These are phyloP conservation scores for Melastoma malabathricum DNA, from an alignment of 345 rosid genomes.

Conservation along the genomic window DNA sequence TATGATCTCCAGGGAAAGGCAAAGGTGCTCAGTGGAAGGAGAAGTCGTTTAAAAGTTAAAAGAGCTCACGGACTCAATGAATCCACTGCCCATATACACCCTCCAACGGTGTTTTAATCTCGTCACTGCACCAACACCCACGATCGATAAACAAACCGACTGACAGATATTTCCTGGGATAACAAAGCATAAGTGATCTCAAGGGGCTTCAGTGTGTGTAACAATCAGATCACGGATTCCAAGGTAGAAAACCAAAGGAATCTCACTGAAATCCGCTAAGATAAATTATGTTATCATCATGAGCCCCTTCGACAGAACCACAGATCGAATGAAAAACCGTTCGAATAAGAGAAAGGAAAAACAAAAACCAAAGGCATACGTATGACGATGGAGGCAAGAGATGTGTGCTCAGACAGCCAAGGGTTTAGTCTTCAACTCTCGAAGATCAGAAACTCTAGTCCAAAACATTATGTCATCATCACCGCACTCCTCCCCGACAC, in stretches of 20 bases:
- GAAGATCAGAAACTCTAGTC: conserved; percentile 99
- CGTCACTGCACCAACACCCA: conserved; percentile 46
- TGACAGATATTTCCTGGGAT: no score
- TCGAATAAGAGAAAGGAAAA: not conserved
- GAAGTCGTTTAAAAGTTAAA: conserved; percentile 51
- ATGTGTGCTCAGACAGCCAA: conserved; percentile 98
- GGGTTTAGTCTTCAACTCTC: conserved; percentile 82
- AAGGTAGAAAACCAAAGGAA: conserved; percentile 1
- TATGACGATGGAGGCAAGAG: no score
- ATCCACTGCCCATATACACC: conserved; percentile 77
- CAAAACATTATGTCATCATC: conserved; percentile 60
- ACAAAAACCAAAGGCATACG: not conserved
- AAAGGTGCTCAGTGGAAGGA: conserved; percentile 93
- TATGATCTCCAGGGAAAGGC: not conserved
- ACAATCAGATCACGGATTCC: conserved; percentile 82
- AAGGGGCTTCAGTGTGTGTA: conserved; percentile 96
- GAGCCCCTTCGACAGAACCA: conserved; percentile 21
- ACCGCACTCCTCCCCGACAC: conserved; percentile 17
- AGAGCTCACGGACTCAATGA: conserved; percentile 63
- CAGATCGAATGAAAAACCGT: not conserved
- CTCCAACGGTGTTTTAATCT: conserved; percentile 41
- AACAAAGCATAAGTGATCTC: not conserved
- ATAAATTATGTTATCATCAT: conserved; percentile 60
- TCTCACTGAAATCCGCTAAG: conserved; percentile 99
- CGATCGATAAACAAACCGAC: not conserved